Conservation (phyloP, 495 filamentous ascomycete genomes). For the Tuber brumale region DNA sequence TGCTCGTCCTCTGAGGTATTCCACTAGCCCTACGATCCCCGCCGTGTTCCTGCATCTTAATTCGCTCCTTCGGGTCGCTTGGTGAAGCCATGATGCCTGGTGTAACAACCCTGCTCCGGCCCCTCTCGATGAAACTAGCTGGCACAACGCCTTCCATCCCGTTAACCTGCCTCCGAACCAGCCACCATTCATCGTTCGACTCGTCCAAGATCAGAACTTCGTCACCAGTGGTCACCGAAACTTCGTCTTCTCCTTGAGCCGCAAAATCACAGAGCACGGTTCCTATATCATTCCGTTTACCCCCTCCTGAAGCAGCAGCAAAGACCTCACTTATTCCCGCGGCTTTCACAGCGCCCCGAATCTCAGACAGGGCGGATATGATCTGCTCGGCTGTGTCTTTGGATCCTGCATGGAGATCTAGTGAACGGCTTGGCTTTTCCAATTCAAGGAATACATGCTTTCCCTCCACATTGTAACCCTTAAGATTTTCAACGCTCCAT, state of each 20-base stretch:
- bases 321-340: slow-evolving; percentile 83
- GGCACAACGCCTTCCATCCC: slow-evolving; percentile 97
- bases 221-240: slow-evolving; percentile 81
- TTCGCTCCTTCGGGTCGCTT: slow-evolving; percentile 30
- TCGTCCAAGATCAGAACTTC: slow-evolving; percentile 89
- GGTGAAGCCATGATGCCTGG: slow-evolving; percentile 39
- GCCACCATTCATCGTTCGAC: slow-evolving; percentile 95
- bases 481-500: slow-evolving; percentile 89
- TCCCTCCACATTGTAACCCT: slow-evolving; percentile 91
- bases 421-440: slow-evolving; percentile 78
- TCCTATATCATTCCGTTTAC: slow-evolving; percentile 63
- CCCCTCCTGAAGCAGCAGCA: slow-evolving; percentile 61
- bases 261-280: slow-evolving; percentile 89
- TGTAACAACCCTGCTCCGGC: slow-evolving; percentile 25
- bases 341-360: slow-evolving; percentile 74
- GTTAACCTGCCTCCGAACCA: slow-evolving; percentile 81
- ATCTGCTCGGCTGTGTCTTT: slow-evolving; percentile 97
- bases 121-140: slow-evolving; percentile 80
- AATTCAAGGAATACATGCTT: slow-evolving; percentile 97
- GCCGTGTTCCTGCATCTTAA: slow-evolving; percentile 25
- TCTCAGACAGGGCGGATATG: slow-evolving; percentile 75
- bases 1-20: slow-evolving; percentile 34
- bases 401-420: slow-evolving; percentile 94
- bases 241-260: slow-evolving; percentile 94
- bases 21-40: slow-evolving; percentile 15